These are phyloP conservation scores for Cyclostephanos tholiformis DNA, from an alignment of 108 stramenopile genomes.

Conservation along the genomic window DNA sequence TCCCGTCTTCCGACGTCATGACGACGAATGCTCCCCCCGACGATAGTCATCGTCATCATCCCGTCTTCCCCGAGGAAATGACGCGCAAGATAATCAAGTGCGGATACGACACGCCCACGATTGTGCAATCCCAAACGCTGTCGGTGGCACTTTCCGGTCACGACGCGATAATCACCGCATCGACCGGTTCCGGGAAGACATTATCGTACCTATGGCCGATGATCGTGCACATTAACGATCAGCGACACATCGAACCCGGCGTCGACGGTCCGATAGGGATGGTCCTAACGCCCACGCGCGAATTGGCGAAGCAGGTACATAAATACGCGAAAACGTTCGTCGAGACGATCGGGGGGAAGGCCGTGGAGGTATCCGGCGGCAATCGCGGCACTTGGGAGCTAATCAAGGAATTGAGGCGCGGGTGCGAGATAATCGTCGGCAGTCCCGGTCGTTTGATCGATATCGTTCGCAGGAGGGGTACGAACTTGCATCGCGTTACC, in stretches of 20 bases:
- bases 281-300: slow-evolving; percentile 95
- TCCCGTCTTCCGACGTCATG: neutral
- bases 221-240: slow-evolving; percentile 67
- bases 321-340: slow-evolving; percentile 58
- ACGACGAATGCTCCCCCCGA: slow-evolving; percentile 4
- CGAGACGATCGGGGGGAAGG: slow-evolving; percentile 42
- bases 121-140: slow-evolving; percentile 90
- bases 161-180: slow-evolving; percentile 75
- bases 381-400: slow-evolving; percentile 70
- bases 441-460: slow-evolving; percentile 98
- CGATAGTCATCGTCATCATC: no score
- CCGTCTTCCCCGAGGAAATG: slow-evolving; percentile 55
- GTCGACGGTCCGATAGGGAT: slow-evolving; percentile 55
- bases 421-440: slow-evolving; percentile 86
- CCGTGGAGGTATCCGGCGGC: slow-evolving; percentile 76
- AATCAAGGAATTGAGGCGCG: slow-evolving; percentile 57
- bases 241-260: slow-evolving; percentile 43
- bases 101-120: slow-evolving; percentile 82
- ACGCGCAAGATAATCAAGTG: slow-evolving; percentile 23
- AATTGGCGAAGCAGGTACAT: slow-evolving; percentile 93
- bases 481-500: slow-evolving; percentile 53
- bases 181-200: slow-evolving; percentile 94
- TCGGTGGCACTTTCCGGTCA: slow-evolving; percentile 63
- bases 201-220: slow-evolving; percentile 91
- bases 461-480: slow-evolving; percentile 69